Evolutionary conservation across 768 basidiomycete genomes (phyloP).

Genomic region (Lactifluus subvellereus): DNA sequence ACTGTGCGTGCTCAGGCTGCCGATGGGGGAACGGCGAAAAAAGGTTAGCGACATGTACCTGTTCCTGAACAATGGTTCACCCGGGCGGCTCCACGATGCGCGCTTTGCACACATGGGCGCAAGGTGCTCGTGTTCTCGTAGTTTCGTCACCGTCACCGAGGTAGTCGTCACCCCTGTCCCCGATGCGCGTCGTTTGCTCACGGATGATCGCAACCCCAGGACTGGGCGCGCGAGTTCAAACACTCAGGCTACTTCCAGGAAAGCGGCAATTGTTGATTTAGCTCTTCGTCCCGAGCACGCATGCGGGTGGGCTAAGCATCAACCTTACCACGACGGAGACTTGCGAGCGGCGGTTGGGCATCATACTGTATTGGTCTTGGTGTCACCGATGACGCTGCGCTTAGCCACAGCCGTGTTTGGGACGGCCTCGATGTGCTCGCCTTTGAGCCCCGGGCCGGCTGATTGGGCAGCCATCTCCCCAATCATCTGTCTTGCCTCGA

Average conservation of each 20-base stretch:
- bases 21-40: too few relatives aligned
- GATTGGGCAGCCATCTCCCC: slow-evolving; percentile 80
- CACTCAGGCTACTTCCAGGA: slow-evolving; percentile 73
- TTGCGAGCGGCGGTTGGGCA: slow-evolving; percentile 61
- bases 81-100: slow-evolving; percentile 80
- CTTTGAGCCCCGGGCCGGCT: slow-evolving; percentile 72
- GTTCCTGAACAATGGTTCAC: slow-evolving; percentile 16
- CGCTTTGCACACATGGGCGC: slow-evolving; percentile 67
- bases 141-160: slow-evolving; percentile 90
- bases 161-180: slow-evolving; percentile 35
- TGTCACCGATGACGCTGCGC: slow-evolving; percentile 40
- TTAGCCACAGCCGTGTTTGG: slow-evolving; percentile 65
- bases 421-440: slow-evolving; percentile 86
- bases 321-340: slow-evolving; percentile 65
- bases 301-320: slow-evolving; percentile 75
- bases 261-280: slow-evolving; percentile 45
- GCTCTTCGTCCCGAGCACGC: slow-evolving; percentile 77
- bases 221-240: slow-evolving; percentile 86
- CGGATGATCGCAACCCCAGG: slow-evolving; percentile 36
- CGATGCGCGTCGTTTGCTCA: neutral
- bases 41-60: too few relatives aligned
- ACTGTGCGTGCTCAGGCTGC: too few relatives aligned
- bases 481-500: slow-evolving; percentile 53
- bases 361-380: slow-evolving; percentile 84
- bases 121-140: slow-evolving; percentile 89